These are phyloP conservation scores for Kockiozyma suomiensis DNA, from an alignment of 805 yeast genomes.

Conservation along the genomic window DNA sequence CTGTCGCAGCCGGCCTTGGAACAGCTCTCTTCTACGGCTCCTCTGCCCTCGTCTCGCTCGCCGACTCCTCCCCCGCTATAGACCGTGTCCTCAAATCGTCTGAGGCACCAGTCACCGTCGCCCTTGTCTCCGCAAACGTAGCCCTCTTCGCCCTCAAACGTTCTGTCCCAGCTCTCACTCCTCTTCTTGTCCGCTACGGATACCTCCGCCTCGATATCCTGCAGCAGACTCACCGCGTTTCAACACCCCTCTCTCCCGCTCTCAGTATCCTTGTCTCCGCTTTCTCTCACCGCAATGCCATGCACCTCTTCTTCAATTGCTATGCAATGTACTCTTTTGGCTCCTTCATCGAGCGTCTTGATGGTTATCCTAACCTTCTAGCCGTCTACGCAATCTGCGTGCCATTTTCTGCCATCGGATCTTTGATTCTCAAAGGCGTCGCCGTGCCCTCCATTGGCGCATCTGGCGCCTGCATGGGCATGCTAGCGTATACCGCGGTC, in stretches of 20 bases:
- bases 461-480: conserved; percentile 30
- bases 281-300: conserved; percentile 27
- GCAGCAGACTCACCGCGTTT: conserved; percentile 3
- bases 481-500: conserved; percentile 26
- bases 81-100: conserved; percentile 1
- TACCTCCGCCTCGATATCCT: conserved; percentile 25
- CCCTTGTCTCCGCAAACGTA: conserved; percentile 13
- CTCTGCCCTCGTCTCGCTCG: neutral
- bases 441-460: conserved; percentile 30
- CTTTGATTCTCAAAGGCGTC: conserved; percentile 15
- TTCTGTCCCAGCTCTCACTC: conserved; percentile 14
- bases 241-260: conserved; percentile 7
- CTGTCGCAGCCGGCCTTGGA: conserved; percentile 11
- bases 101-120: conserved; percentile 23
- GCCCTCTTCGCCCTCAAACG: conserved; percentile 22
- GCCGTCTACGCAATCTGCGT: conserved; percentile 17
- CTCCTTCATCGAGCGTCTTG: conserved; percentile 13
- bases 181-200: conserved; percentile 22
- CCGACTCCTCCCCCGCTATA: neutral
- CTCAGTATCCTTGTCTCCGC: conserved; percentile 18
- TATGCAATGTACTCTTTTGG: conserved; percentile 28
- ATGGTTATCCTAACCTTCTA: conserved; percentile 20
- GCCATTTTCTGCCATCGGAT: conserved; percentile 13
- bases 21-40: conserved; percentile 6
- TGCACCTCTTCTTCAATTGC: conserved; percentile 21